Percentiles rank a stretch among this genome's conserved stretches.
Conservation (phyloP, 2,329 filamentous ascomycete species). For the Ophiostoma ips region DNA sequence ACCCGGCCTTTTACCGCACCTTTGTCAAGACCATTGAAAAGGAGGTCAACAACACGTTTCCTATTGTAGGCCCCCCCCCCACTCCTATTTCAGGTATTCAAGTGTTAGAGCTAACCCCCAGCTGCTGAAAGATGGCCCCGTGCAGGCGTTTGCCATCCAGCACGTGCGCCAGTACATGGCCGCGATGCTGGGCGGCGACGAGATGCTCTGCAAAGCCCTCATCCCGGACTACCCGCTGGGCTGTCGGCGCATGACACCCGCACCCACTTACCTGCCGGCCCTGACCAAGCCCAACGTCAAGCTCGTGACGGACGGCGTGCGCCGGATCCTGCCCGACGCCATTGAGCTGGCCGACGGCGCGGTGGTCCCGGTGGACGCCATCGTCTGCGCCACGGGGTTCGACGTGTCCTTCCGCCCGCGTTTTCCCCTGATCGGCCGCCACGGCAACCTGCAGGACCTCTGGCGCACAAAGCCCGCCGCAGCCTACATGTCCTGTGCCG, state of each 20-base stretch:
- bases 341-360: conserved; percentile 33
- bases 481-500: conserved; percentile 40
- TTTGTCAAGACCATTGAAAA: conserved; percentile 34
- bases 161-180: conserved; percentile 34
- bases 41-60: conserved; percentile 30
- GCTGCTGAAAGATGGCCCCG: conserved; percentile 26
- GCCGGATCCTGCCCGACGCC: conserved; percentile 31
- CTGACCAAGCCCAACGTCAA: conserved; percentile 33
- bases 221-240: conserved; percentile 37
- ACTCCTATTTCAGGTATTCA: background rate
- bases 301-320: conserved; percentile 32
- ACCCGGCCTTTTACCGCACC: conserved; percentile 30
- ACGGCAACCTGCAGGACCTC: conserved; percentile 31
- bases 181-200: conserved; percentile 31
- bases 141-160: conserved; percentile 27
- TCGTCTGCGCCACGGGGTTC: conserved; percentile 17
- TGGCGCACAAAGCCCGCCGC: conserved; percentile 29
- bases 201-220: conserved; percentile 34
- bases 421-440: conserved; percentile 4
- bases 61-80: conserved; percentile 21
- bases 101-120: conserved; percentile 11
- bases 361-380: conserved; percentile 36
- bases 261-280: conserved; percentile 33
- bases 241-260: conserved; percentile 36
- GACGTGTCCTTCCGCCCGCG: conserved; percentile 2